Evolutionary conservation across 2,329 filamentous ascomycete genomes (phyloP).

Genomic region (Elsinoe australis): DNA sequence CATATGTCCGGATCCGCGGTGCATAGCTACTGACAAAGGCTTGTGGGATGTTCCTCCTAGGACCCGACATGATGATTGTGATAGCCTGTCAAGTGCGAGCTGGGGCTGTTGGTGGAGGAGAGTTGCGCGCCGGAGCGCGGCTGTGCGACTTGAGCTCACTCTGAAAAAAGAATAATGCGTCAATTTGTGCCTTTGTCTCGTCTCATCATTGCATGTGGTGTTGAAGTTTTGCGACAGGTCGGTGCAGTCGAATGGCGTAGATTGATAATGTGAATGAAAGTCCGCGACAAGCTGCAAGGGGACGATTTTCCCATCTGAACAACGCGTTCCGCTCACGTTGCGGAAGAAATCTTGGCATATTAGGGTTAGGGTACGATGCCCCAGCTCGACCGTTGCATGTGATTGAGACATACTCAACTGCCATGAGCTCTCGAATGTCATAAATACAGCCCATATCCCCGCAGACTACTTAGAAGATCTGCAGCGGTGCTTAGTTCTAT

Average conservation of each 20-base stretch:
- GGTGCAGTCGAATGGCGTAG: too few species aligned
- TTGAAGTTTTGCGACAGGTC: neutral
- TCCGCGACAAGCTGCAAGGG: slow-evolving; percentile 9
- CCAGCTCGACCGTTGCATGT: slow-evolving; percentile 13
- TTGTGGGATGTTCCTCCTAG: slow-evolving; percentile 54
- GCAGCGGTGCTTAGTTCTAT: too few species aligned
- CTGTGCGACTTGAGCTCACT: slow-evolving; percentile 1
- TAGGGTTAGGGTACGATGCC: neutral
- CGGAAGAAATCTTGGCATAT: neutral
- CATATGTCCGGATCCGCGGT: slow-evolving; percentile 80
- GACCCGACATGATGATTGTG: neutral
- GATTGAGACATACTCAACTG: slow-evolving; percentile 10
- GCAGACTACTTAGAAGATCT: neutral
- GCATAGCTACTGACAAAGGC: slow-evolving; percentile 88
- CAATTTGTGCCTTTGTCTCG: neutral
- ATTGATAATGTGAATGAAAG: too few species aligned
- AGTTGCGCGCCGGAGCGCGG: slow-evolving; percentile 12
- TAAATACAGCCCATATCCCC: neutral
- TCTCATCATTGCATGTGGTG: neutral
- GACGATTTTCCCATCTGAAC: slow-evolving; percentile 11
- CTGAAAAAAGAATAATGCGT: neutral
- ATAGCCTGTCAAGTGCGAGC: neutral
- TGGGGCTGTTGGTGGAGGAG: neutral
- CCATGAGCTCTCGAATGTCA: neutral
- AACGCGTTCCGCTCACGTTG: slow-evolving; percentile 12